Evolutionary conservation across 306 rosid genomes (phyloP), one percentile per base, ranked within the genome.

Genomic region (Malus asiatica): DNA sequence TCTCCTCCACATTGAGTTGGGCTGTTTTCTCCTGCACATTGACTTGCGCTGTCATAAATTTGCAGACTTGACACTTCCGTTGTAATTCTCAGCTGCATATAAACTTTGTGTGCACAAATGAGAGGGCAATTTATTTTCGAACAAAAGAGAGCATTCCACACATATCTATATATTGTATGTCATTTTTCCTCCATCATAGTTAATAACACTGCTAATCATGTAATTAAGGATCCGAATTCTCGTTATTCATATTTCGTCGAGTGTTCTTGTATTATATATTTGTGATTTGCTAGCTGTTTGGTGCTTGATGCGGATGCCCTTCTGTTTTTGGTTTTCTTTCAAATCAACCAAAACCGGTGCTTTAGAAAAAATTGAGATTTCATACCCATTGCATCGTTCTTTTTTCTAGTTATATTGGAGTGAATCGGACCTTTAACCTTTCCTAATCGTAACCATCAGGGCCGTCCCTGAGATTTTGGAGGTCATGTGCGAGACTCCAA

Each of bases 121-220:
- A 73, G 44, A 73, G 77, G 27, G 68, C 57, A 40, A 73, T 40
- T 55, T 51, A 33, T 74, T 74, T 74, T 44, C 29, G 77, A 73
- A 73, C 68, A 65, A 73, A 48, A 48, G 8, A 58, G 67, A 23
- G 67, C 76, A 72, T 71, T 71, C 75, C 76, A 55, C 52, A n/a
- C 23, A 23, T 72, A 6, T 38, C 42, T 38, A 61, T 61, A 48
- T 48, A 15, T 15, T 61, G 22, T 72, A 72, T 59, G 70, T 11
- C 46, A 27, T 44, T 74, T 74, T 73, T 61, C 30, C 9, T 45
- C 52, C 60, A 74, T 62, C 70, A 45, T 74, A 74, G 77, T 27
- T 42, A 42, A 73, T 10, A 73, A 38, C 23, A 40, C 19, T 35
- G 40, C 29, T 45, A 29, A 61, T 57, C 22, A 8, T 74, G 46